Base-by-base conservation (phyloP, 352 stramenopile genomes). In the Phytophthora fragariaefolia region DNA sequence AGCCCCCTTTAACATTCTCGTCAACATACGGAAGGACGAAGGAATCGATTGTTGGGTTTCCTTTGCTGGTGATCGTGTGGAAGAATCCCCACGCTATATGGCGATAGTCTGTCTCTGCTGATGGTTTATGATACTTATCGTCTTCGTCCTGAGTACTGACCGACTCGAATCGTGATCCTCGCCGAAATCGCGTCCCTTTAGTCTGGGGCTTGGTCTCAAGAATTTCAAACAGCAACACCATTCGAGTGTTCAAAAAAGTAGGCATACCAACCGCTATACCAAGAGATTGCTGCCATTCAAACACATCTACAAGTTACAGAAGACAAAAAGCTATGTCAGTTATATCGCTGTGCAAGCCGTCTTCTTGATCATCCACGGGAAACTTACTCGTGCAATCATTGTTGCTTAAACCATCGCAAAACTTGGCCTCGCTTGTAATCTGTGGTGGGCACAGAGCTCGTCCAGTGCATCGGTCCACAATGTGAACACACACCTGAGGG, bases 1-100 rank as follows among this genome's bases (percentile, higher is more conserved):
- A 38, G 28, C 28, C 32, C 45, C 56, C 40, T 27, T 48, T n/a
- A 8, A 61, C 54, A 22, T 50, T 55, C 18, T 23, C 12, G 10
- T 55, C 63, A 26, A 59, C 32, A 34, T 71, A 3, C 17, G 69
- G 69, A 13, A 90, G 49, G 1, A 81, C 76, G 22, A 91, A 60
- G 6, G 58, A 71, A 40, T 66, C 38, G 48, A 76, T 70, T 4
- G 69, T 76, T 23, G 69, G 69, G 8, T 74, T 73, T 7, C 85
- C 82, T 24, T 69, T 66, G 15, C 69, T 76, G 12, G 69, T 89
- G 20, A 91, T 74, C 1, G 78, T 69, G 27, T 79, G 82, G 32
- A 89, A 91, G 55, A 91, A 93, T 3, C 73, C 76, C 81, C 83
- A 93, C 1, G 70, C 85, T 15, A 90, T 78, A 0, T 63, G 68